phyloP scores from a whole-genome alignment of 129 eudicot genomes.

The Helianthus tuberosus region DNA sequence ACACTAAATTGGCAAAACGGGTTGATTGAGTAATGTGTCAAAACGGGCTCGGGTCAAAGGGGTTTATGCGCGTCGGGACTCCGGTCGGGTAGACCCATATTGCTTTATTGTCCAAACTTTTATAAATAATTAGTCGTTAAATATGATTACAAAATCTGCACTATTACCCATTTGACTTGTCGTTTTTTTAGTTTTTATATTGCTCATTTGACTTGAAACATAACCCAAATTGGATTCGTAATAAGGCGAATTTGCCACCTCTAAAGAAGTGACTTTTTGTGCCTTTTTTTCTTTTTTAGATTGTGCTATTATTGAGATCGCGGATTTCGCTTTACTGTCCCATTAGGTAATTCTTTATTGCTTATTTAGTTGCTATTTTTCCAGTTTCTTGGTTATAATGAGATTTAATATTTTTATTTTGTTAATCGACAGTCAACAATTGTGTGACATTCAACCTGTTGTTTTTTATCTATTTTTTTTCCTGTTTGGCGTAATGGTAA shows the following conservation, averaged over 20 bases:
- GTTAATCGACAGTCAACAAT: slow-evolving; percentile 17
- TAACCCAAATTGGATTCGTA: not conserved
- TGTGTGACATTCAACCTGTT: no score
- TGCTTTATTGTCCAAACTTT: not conserved
- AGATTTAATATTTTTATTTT: not conserved
- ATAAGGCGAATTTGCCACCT: not conserved
- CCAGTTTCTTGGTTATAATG: not conserved
- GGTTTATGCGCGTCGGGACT: not conserved
- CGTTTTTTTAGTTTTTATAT: not conserved
- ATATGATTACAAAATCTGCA: not conserved
- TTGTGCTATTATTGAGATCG: slow-evolving; percentile 13
- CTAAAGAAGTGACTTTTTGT: not conserved
- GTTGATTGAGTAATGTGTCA: not conserved
- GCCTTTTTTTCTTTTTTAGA: slow-evolving; percentile 22
- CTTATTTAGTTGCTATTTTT: not conserved
- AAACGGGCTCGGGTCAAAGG: not conserved
- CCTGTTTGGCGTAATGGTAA: no score
- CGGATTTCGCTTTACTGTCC: no score
- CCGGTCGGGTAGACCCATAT: not conserved
- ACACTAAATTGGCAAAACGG: not conserved
- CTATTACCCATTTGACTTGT: not conserved
- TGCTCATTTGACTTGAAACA: not conserved
- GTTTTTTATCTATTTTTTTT: no score
- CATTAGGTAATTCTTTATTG: slow-evolving; percentile 25
- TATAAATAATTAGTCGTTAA: not conserved